A percentile compares a stretch with the other conserved stretches of the same genome.
phyloP scores from a whole-genome alignment of 208 protist genomes.

The Trypanosoma caninum region DNA sequence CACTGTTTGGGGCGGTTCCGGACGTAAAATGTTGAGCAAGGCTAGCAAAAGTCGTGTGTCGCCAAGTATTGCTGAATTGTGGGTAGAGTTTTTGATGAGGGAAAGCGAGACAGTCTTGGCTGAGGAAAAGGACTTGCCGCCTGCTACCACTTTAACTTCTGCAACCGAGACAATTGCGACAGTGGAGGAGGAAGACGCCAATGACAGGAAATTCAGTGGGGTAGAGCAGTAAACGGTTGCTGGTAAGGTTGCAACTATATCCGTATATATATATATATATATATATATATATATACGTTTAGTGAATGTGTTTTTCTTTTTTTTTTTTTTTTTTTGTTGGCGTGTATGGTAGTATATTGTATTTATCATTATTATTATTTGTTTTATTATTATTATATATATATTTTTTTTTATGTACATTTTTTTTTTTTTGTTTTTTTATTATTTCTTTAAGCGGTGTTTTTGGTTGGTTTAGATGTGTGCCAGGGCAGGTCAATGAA shows the following conservation, averaged over 20 bases:
- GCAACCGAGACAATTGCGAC: neutral
- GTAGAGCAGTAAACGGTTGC: too few species aligned
- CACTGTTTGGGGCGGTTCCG: conserved; percentile 28
- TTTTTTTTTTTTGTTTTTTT: conserved; percentile 5
- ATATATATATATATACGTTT: too few species aligned
- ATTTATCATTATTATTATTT: conserved; percentile 5
- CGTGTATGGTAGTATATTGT: neutral
- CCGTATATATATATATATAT: too few species aligned
- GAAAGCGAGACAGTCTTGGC: conserved; percentile 38
- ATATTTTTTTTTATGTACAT: conserved; percentile 5
- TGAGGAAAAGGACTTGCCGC: neutral
- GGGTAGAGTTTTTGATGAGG: conserved; percentile 83
- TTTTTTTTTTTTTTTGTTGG: conserved; percentile 18
- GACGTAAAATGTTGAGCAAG: neutral
- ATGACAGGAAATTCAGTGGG: too few species aligned
- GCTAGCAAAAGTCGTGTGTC: neutral
- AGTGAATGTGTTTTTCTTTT: neutral
- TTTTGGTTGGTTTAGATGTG: too few species aligned
- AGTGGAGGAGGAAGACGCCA: neutral
- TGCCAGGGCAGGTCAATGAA: too few species aligned
- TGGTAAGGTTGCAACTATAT: too few species aligned
- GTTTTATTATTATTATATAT: neutral
- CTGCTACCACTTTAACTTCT: neutral
- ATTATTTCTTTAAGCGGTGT: neutral
- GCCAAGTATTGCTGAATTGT: conserved; percentile 51